Evolutionary conservation across 2,329 filamentous ascomycete genomes (phyloP).

Genomic region (Tothia fuscella): DNA sequence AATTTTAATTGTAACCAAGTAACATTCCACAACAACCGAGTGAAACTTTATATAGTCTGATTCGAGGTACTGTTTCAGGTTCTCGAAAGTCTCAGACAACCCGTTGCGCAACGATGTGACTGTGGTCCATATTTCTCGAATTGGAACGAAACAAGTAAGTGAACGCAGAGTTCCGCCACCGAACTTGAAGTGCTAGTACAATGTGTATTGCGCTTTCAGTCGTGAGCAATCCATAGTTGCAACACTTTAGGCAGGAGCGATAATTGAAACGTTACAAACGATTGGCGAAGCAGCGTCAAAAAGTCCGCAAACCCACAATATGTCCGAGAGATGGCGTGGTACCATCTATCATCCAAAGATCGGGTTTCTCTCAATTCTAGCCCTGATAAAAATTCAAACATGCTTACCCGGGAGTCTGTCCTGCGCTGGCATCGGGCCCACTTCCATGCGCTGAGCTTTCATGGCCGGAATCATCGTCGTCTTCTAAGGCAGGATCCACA

Average conservation of each 20-base stretch:
- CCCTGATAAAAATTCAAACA: not conserved
- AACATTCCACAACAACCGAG: not conserved
- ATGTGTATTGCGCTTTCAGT: too few relatives aligned
- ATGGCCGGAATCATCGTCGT: slow-evolving; percentile 1
- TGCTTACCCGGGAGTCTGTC: slow-evolving; percentile 3
- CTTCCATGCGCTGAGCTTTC: not conserved
- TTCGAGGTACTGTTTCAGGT: not conserved
- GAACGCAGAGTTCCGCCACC: too few relatives aligned
- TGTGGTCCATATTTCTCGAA: too few relatives aligned
- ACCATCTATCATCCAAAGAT: not conserved
- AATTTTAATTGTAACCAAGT: not conserved
- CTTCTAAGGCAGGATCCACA: slow-evolving; percentile 1
- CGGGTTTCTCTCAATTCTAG: not conserved
- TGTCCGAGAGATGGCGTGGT: not conserved
- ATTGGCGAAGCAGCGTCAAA: too few relatives aligned
- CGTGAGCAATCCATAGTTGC: too few relatives aligned
- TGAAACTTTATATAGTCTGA: not conserved
- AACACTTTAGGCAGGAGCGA: too few relatives aligned
- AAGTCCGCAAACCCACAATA: not conserved
- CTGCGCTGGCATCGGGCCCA: too few relatives aligned
- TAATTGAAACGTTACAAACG: too few relatives aligned
- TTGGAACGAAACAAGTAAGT: too few relatives aligned
- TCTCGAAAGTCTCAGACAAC: too few relatives aligned
- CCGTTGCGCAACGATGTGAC: too few relatives aligned
- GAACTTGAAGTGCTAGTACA: too few relatives aligned